These are phyloP conservation scores for Dillenia turbinata DNA, from an alignment of 164 flowering plant species.

Conservation along the genomic window DNA sequence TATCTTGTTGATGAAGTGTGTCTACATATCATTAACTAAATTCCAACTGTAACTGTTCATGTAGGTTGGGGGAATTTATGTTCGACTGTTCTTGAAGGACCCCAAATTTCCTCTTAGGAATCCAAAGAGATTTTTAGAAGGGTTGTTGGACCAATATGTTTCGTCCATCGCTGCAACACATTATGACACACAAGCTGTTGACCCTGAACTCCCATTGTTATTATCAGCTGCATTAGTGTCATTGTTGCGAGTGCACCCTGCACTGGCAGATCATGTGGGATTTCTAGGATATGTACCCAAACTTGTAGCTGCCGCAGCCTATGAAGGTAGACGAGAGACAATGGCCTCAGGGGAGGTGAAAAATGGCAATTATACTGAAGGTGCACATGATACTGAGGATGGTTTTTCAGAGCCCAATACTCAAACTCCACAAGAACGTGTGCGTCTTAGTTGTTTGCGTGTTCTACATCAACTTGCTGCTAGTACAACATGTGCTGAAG, in stretches of 20 bases:
- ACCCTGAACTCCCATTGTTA: constrained; percentile 91
- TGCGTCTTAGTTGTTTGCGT: constrained; percentile 96
- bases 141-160: constrained; percentile 90
- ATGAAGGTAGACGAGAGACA: constrained; percentile 92
- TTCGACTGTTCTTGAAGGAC: constrained; percentile 90
- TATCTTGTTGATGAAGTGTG: background rate
- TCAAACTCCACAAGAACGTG: constrained; percentile 93
- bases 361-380: constrained; percentile 37
- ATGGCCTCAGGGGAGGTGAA: constrained; percentile 70
- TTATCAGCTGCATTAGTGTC: constrained; percentile 96
- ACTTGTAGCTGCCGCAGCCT: constrained; percentile 94
- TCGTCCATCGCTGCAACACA: constrained; percentile 91
- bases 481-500: constrained; percentile 97
- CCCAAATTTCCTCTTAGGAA: constrained; percentile 98
- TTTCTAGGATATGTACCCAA: constrained; percentile 98
- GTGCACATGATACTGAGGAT: constrained; percentile 54
- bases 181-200: constrained; percentile 70
- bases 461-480: constrained; percentile 98
- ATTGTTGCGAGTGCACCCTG: constrained; percentile 90
- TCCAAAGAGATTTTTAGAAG: constrained; percentile 97
- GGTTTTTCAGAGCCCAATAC: constrained; percentile 33
- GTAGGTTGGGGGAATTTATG: constrained; percentile 99
- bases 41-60: constrained; percentile 11
- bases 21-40: background rate
- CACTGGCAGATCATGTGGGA: constrained; percentile 97